Conservation (phyloP, 2,329 filamentous ascomycete species). For the Calonectria crousiana region DNA sequence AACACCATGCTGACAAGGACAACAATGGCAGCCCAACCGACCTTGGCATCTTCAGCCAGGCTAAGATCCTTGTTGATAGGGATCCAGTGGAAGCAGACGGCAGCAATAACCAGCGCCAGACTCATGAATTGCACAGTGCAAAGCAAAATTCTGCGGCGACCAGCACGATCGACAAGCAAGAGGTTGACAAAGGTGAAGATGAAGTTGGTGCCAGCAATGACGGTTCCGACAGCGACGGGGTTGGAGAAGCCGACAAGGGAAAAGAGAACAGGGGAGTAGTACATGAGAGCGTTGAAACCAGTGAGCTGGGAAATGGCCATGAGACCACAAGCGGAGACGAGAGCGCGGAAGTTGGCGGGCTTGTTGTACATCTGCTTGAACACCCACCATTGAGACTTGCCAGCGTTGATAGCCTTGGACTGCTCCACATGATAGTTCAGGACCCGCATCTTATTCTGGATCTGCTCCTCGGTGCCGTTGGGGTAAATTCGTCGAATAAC, state of each 20-base stretch:
- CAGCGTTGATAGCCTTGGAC: slow-evolving; percentile 52
- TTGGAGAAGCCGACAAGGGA: slow-evolving; percentile 62
- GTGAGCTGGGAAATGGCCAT: slow-evolving; percentile 65
- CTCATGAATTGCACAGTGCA: slow-evolving; percentile 59
- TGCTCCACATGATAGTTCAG: slow-evolving; percentile 54
- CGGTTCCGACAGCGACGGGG: slow-evolving; percentile 58
- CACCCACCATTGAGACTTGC: slow-evolving; percentile 55
- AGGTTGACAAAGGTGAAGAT: slow-evolving; percentile 63
- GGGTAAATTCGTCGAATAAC: slow-evolving; percentile 57
- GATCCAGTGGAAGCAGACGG: slow-evolving; percentile 55
- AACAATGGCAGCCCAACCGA: slow-evolving; percentile 54
- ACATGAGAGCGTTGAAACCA: slow-evolving; percentile 65
- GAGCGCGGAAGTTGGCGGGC: slow-evolving; percentile 58
- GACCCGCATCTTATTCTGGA: slow-evolving; percentile 57
- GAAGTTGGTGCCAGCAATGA: slow-evolving; percentile 61
- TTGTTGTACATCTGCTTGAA: slow-evolving; percentile 60
- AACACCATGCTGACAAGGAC: slow-evolving; percentile 52
- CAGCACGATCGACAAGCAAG: slow-evolving; percentile 58
- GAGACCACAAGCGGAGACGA: slow-evolving; percentile 61
- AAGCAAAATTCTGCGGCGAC: slow-evolving; percentile 58
- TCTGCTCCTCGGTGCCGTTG: slow-evolving; percentile 55
- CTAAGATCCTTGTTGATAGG: slow-evolving; percentile 57
- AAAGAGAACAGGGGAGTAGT: slow-evolving; percentile 64
- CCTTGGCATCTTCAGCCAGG: slow-evolving; percentile 48
- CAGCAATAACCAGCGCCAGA: slow-evolving; percentile 54